Base-by-base conservation (phyloP, 2,329 filamentous ascomycete species). In the Diplodia sapinea region DNA sequence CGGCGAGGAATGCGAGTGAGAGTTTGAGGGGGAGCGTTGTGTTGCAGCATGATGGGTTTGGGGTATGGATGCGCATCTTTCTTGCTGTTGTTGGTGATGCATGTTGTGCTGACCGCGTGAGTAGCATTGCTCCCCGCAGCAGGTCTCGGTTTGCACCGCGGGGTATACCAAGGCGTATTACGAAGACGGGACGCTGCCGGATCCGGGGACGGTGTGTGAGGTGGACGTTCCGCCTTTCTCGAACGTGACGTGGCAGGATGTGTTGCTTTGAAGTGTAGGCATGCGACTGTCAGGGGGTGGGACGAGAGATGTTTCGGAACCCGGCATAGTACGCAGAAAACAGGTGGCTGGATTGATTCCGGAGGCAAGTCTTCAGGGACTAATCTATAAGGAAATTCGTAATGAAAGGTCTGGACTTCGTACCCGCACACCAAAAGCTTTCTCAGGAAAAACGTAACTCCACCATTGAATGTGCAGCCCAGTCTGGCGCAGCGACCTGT, bases 1-100 rank as follows among this genome's bases (percentile, higher is more conserved):
- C 61, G 3, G 72, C 70, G 6, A 70, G 69, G 26, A 71, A 72
- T 29, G 69, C 70, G 1, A 70, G 71, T 17, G 43, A 64, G 4
- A 69, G 69, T 17, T 70, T 73, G 52, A 36, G 40, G 15, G 68
- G 69, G 1, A 71, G 70, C 43, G 52, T 70, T 2, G 12, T 72
- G 20, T 26, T 72, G 13, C 65, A 69, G 43, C 71, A 71, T 17
- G 68, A 71, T 13, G 71, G 70, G 8, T 69, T 69, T 40, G 71
- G 71, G 23, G 65, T 67, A 67, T 17, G 57, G 52, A 11, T 67
- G 7, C 2, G 9, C 33, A 29, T 51, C 47, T 33, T 12, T 15
- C 38, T 31, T 33, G 31, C 15, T 12, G 9, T 12, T 36, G 3
- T 36, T 36, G 8, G 4, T 7, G 31, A 1, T 7, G 31, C 5